Base-by-base conservation (phyloP, 768 basidiomycete species). In the Macrolepiota albuminosa region DNA sequence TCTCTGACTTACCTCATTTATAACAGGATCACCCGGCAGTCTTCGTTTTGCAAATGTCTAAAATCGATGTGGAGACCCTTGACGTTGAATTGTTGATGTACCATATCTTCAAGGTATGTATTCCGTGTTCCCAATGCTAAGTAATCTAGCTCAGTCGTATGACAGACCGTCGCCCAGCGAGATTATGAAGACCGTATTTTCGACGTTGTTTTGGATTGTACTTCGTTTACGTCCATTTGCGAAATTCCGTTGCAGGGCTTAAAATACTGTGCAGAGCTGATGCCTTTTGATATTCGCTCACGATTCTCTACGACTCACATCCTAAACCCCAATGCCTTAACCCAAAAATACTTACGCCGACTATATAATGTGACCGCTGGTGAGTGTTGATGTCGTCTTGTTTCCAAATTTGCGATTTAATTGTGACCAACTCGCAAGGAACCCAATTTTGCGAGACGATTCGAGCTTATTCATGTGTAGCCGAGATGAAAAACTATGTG, bases 241-340 rank as follows among this genome's bases (percentile, higher is more conserved):
- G 90, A 93, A 71, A 76, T 93, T 8, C 93, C 93, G 0, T 74
- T 90, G 9, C 87, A 89, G 62, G 92, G 89, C 88, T 68, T 93
- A 49, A 91, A 88, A 70, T 88, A 84, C 56, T 87, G 88, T 60
- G 81, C 85, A 13, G 89, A 93, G 68, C 75, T 91, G 21, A 82
- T 89, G 56, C 91, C 93, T 6, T 69, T 71, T 29, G 90, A 93
- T 60, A 81, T 92, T 57, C 81, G 87, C 45, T 68, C 72, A 34
- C 83, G 84, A n/a, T 86, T 91, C 67, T 63, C 71, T 37, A 81
- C 72, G 3, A 79, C 85, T 16, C 84, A 89, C 63, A 82, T 94
- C 49, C 68, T 94, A 40, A 92, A 90, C 59, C 83, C 90, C 14
- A 94, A 93, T 66, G 74, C 78, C 3, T 72, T 86, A 56, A 85